A percentile compares a stretch with the other conserved stretches of the same genome.
Evolutionary conservation across 148 eudicot species (phyloP).

Genomic region (Limonium bicolor): DNA sequence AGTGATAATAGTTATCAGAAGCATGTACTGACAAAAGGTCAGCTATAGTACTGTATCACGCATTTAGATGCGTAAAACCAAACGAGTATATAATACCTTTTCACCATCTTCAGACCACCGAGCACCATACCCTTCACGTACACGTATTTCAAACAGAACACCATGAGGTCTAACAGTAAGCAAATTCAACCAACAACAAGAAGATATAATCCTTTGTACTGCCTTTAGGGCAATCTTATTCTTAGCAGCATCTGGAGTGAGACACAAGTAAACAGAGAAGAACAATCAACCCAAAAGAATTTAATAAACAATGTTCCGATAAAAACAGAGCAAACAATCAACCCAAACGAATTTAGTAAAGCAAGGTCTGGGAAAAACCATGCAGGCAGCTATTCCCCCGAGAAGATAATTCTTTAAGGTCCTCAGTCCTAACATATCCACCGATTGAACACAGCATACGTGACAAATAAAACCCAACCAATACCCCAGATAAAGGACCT

Average conservation of each 20-base stretch:
- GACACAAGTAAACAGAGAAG: neutral
- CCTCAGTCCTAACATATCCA: too few relatives aligned
- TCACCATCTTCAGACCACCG: constrained; percentile 70
- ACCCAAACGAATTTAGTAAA: constrained; percentile 4
- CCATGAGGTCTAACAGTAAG: constrained; percentile 69
- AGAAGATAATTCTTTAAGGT: too few relatives aligned
- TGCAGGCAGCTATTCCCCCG: neutral
- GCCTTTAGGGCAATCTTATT: constrained; percentile 49
- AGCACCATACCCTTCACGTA: constrained; percentile 71
- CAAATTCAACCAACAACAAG: constrained; percentile 64
- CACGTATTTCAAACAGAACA: constrained; percentile 62
- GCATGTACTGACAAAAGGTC: neutral
- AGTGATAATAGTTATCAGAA: neutral
- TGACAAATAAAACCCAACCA: too few relatives aligned
- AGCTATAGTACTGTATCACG: neutral
- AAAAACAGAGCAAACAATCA: neutral
- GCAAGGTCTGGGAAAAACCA: neutral
- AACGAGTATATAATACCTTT: constrained; percentile 28
- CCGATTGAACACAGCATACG: too few relatives aligned
- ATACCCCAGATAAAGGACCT: too few relatives aligned
- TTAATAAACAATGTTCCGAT: neutral
- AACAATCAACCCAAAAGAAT: neutral
- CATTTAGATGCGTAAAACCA: neutral
- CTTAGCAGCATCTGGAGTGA: constrained; percentile 41
- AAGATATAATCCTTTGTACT: constrained; percentile 21